Percentiles rank a stretch among this genome's conserved stretches.
Conservation (phyloP, 768 basidiomycete species). For the Mycena chlorophos region DNA sequence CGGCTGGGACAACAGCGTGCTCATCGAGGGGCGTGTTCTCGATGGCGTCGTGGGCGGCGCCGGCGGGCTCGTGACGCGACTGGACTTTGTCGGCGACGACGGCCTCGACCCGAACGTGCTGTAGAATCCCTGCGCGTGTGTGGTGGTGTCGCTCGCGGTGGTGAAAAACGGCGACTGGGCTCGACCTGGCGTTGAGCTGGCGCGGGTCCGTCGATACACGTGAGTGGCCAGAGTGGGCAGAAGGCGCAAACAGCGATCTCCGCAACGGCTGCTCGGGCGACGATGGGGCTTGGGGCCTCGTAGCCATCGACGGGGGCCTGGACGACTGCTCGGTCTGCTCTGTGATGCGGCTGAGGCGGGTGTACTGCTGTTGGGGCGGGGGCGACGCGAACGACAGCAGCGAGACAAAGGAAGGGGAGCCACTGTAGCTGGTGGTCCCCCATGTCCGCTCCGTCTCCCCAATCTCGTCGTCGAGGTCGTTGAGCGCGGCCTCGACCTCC, state of each 20-base stretch:
- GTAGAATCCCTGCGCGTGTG: constrained; percentile 37
- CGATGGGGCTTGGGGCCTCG: constrained; percentile 41
- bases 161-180: constrained; percentile 21
- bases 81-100: constrained; percentile 46
- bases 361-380: constrained; percentile 35
- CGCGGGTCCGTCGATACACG: constrained; percentile 62
- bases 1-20: constrained; percentile 16
- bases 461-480: constrained; percentile 65
- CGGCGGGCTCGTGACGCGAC: constrained; percentile 25
- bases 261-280: constrained; percentile 50
- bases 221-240: constrained; percentile 50
- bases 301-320: constrained; percentile 52
- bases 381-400: constrained; percentile 41
- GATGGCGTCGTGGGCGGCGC: constrained; percentile 24
- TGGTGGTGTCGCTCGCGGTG: constrained; percentile 24
- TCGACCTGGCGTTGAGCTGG: constrained; percentile 50
- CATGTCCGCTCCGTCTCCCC: constrained; percentile 69
- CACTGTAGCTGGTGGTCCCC: constrained; percentile 45
- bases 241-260: constrained; percentile 47
- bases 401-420: constrained; percentile 48
- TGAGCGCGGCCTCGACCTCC: constrained; percentile 72
- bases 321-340: constrained; percentile 72
- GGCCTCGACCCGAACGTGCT: constrained; percentile 45
- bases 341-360: constrained; percentile 72
- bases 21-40: constrained; percentile 20